Conservation (phyloP, 2,329 filamentous ascomycete genomes). For the Aspergillus pseudoterreus region DNA sequence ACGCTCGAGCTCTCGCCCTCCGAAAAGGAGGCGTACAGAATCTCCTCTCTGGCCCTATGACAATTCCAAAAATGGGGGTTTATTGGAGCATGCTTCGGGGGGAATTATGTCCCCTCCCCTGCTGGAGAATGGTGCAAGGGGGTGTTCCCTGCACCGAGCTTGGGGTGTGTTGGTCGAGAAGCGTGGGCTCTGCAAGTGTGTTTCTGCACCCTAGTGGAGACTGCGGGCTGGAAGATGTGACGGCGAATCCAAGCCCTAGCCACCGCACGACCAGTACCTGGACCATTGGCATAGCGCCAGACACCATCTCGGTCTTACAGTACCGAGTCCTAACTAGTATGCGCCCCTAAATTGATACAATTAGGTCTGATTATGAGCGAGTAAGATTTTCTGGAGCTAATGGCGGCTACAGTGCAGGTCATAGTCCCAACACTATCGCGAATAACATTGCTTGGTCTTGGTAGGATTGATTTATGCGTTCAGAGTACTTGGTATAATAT, state of each 20-base stretch:
- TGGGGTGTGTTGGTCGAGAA: constrained; percentile 26
- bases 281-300: background rate
- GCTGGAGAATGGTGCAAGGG: constrained; percentile 9
- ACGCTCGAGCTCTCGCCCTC: too few relatives aligned
- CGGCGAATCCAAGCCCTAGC: constrained; percentile 29
- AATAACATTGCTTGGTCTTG: background rate
- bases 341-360: background rate
- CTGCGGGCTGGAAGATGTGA: constrained; percentile 21
- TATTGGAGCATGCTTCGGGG: too few relatives aligned
- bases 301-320: background rate
- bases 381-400: constrained; percentile 15
- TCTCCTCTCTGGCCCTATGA: too few relatives aligned
- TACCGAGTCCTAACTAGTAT: background rate
- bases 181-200: constrained; percentile 34
- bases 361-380: background rate
- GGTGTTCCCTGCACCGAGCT: constrained; percentile 6
- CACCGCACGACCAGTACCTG: constrained; percentile 23
- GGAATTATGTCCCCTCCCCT: constrained; percentile 1
- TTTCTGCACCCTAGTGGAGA: constrained; percentile 26
- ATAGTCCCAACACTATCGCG: constrained; percentile 2
- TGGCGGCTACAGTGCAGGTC: constrained; percentile 14
- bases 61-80: background rate
- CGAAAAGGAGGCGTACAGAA: too few relatives aligned
- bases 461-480: background rate
- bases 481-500: too few relatives aligned